phyloP scores from a whole-genome alignment of 1,284 basidiomycete genomes.

The Cryptococcus floricola region DNA sequence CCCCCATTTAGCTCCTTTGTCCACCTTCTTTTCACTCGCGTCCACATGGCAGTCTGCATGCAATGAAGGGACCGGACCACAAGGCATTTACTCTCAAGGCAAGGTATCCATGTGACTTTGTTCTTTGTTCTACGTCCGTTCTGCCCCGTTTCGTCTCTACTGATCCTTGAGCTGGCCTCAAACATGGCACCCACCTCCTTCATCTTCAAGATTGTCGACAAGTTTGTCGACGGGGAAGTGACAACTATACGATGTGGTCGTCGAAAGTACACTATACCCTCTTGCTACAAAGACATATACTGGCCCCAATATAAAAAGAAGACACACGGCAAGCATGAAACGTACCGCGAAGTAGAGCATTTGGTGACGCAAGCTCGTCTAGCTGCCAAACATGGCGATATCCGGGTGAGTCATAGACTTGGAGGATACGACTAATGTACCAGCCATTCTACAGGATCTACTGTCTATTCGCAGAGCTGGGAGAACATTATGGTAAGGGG shows the following conservation, averaged over 20 bases:
- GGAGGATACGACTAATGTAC: not conserved
- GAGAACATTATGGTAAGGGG: not conserved
- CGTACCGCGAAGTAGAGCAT: constrained; percentile 5
- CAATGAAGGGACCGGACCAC: too few relatives aligned
- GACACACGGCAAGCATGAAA: constrained; percentile 2
- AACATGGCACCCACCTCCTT: not conserved
- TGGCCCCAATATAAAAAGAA: not conserved
- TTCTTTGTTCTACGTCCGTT: too few relatives aligned
- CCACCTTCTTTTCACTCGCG: too few relatives aligned
- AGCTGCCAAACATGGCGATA: constrained; percentile 7
- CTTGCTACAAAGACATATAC: constrained; percentile 9
- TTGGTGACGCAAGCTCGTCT: constrained; percentile 4
- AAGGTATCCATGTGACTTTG: too few relatives aligned
- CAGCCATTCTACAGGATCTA: constrained; percentile 7
- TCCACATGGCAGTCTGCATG: too few relatives aligned
- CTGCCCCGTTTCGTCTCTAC: too few relatives aligned
- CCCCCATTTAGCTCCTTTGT: too few relatives aligned
- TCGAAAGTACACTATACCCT: constrained; percentile 9
- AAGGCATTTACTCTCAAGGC: too few relatives aligned
- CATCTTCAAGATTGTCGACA: not conserved
- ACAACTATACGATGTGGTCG: not conserved
- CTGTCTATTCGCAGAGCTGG: constrained; percentile 4
- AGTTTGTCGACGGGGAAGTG: constrained; percentile 10
- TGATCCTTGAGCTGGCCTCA: not conserved
- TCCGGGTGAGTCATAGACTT: constrained; percentile 1